Percentiles rank a stretch among this genome's conserved stretches.
These are phyloP conservation scores for Carex scoparia DNA, from an alignment of 176 grass and related monocot genomes.

Conservation along the genomic window DNA sequence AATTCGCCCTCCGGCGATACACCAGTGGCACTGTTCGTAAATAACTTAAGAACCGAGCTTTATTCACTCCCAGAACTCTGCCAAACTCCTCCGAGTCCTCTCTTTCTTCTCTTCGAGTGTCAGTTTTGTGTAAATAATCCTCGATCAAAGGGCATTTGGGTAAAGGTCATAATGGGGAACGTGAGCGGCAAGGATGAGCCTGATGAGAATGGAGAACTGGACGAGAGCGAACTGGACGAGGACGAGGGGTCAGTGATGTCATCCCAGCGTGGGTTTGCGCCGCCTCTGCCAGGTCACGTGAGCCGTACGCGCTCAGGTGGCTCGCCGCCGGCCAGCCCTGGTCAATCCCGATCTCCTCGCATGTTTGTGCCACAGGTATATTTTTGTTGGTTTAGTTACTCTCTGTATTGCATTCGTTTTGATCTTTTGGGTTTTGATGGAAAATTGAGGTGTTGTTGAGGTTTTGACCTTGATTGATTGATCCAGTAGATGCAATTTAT, in stretches of 20 bases:
- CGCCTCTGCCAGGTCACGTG: conserved; percentile 31
- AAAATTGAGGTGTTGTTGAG: conserved; percentile 22
- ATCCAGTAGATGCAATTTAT: background rate
- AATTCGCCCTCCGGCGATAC: conserved; percentile 17
- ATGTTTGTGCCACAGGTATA: conserved; percentile 97
- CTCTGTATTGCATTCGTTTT: conserved; percentile 7
- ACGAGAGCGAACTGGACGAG: conserved; percentile 33
- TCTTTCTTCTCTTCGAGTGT: background rate
- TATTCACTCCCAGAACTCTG: background rate
- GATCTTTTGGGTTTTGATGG: background rate
- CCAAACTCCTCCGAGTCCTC: background rate
- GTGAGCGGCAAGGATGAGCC: conserved; percentile 64
- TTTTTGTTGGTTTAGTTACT: conserved; percentile 13
- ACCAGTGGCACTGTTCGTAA: conserved; percentile 49
- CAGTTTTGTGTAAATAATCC: background rate
- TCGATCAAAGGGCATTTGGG: conserved; percentile 22
- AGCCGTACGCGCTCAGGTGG: conserved; percentile 37
- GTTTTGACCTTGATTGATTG: conserved; percentile 6
- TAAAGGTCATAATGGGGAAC: conserved; percentile 66
- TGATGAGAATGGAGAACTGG: conserved; percentile 34
- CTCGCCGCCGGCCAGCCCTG: conserved; percentile 67
- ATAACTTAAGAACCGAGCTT: conserved; percentile 22
- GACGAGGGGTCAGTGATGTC: conserved; percentile 48
- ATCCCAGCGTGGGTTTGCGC: conserved; percentile 39
- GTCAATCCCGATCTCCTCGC: conserved; percentile 79